Base-by-base conservation (phyloP, 129 eudicot genomes). In the Cynara cardunculus region DNA sequence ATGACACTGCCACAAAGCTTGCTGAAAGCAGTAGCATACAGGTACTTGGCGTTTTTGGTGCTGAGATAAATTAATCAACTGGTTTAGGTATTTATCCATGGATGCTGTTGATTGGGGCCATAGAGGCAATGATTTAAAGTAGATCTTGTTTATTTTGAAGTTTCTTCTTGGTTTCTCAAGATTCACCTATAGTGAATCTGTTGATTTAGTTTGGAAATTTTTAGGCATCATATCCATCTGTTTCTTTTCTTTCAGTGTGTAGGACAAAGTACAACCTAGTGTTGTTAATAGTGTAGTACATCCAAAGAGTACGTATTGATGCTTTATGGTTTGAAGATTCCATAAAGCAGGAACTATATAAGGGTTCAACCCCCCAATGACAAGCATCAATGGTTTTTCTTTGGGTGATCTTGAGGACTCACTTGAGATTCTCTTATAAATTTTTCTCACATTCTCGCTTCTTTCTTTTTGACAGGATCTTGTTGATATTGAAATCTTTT, bases 401-500 rank as follows among this genome's bases (percentile, higher is more conserved):
- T 18, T 31, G 4, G 18, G 16, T 68, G 14, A 79, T 79, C 70
- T 79, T 49, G 39, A 21, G 19, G 59, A 73, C 19, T 25, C 12
- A 5, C 27, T 26, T 1, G 39, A 76, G 70, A 3, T 24, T 69
- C 49, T 65, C 19, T 19, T 41, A 13, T 64, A 24, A 8, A 13
- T 65, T 9, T 3, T 0, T 81, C 66, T 4, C 21, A 11, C 19
- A 34, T 75, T 72, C 18, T 74, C 66, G 24, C 71, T 83, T 81
- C 37, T 53, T 53, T 0, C 46, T 8, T 10, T 74, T 25, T 32
- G 25, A 39, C 92, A 94, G 99, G 99, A 96, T 84, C 95, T 96
- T 85, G 98, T 96, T 73, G 99, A 96, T 88, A 88, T 91, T 78
- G 99, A 96, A 71, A 97, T 96, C 61, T 96, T 96, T 87, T 83